These are phyloP conservation scores for Nakazawaea pomicola DNA, from an alignment of 805 yeast species.

Conservation along the genomic window DNA sequence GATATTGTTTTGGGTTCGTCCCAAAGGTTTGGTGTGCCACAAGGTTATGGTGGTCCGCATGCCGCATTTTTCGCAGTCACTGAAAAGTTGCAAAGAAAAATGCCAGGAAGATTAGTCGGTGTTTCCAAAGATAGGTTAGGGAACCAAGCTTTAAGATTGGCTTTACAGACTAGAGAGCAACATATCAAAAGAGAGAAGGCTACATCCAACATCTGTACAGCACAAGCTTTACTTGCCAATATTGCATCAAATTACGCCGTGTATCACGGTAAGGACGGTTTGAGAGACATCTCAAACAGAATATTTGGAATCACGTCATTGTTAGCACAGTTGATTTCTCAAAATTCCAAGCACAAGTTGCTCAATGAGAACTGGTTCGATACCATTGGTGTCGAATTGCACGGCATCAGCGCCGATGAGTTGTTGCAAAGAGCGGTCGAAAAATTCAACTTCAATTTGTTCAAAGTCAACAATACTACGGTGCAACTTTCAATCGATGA, in stretches of 20 bases:
- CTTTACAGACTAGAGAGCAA: conserved; percentile 96
- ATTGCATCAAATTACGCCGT: conserved; percentile 95
- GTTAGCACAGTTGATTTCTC: conserved; percentile 54
- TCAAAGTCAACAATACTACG: conserved; percentile 53
- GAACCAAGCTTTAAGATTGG: conserved; percentile 82
- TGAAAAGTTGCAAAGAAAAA: conserved; percentile 78
- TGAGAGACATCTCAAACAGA: conserved; percentile 70
- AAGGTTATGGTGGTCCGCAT: conserved; percentile 98
- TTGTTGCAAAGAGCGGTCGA: conserved; percentile 54
- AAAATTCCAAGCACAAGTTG: conserved; percentile 40
- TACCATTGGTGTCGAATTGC: conserved; percentile 65
- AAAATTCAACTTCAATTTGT: conserved; percentile 68
- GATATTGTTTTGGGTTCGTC: conserved; percentile 91
- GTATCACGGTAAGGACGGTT: conserved; percentile 90
- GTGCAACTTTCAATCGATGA: conserved; percentile 90
- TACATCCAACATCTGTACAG: conserved; percentile 96
- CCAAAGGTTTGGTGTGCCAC: conserved; percentile 96
- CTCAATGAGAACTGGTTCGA: conserved; percentile 74
- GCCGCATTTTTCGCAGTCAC: conserved; percentile 94
- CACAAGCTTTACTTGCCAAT: conserved; percentile 94
- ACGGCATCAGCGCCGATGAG: conserved; percentile 47
- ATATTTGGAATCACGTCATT: conserved; percentile 69
- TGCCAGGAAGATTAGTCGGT: conserved; percentile 96
- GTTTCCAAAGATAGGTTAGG: conserved; percentile 89
- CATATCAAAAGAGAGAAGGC: conserved; percentile 97